Percentiles rank a stretch among this genome's conserved stretches.
phyloP scores from a whole-genome alignment of 805 yeast species.

The Wickerhamomyces xylosicus region DNA sequence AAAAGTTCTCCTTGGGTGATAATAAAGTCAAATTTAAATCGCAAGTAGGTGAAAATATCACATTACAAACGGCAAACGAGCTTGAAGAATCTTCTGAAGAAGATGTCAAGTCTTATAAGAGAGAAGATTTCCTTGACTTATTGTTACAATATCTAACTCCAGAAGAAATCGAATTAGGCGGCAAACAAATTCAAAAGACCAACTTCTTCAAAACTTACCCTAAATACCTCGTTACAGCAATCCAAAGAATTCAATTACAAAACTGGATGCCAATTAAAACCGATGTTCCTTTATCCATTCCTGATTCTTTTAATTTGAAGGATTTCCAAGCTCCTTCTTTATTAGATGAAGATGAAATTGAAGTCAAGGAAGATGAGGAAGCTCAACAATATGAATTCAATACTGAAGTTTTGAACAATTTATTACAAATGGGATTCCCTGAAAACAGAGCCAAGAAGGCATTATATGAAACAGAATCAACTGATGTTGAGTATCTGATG shows the following conservation, averaged over 20 bases:
- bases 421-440: conserved; percentile 84
- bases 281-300: conserved; percentile 54
- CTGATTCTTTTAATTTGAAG: conserved; percentile 36
- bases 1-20: conserved; percentile 41
- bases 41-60: conserved; percentile 52
- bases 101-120: conserved; percentile 35
- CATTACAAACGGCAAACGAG: conserved; percentile 46
- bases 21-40: conserved; percentile 44
- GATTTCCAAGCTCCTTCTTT: conserved; percentile 33
- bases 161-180: conserved; percentile 42
- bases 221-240: conserved; percentile 54
- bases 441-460: conserved; percentile 57
- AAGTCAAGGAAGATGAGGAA: conserved; percentile 16
- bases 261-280: conserved; percentile 88
- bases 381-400: not conserved
- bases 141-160: conserved; percentile 40
- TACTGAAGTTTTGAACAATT: conserved; percentile 36
- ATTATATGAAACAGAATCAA: conserved; percentile 62
- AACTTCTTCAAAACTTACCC: conserved; percentile 57
- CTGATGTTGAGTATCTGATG: conserved; percentile 61
- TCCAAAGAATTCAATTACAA: conserved; percentile 70
- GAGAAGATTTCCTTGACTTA: conserved; percentile 27
- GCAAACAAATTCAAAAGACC: conserved; percentile 10
- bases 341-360: conserved; percentile 28
- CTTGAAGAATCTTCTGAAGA: conserved; percentile 26